Percentiles rank a stretch among this genome's conserved stretches.
phyloP scores from a whole-genome alignment of 768 basidiomycete species.

The Arthromyces matolae region DNA sequence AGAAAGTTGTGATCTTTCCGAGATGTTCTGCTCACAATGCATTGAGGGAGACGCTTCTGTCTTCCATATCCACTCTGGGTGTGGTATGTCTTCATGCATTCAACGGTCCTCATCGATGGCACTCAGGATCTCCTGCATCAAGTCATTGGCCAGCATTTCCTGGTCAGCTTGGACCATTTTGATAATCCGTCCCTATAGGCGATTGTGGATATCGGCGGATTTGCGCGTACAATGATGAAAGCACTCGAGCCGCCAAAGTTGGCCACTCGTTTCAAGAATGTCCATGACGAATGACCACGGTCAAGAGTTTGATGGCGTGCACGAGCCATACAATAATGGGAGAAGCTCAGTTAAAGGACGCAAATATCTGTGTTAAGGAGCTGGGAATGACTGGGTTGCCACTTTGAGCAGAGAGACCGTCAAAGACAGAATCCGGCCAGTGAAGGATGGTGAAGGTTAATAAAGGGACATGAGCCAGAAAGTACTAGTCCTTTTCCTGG shows the following conservation, averaged over 20 bases:
- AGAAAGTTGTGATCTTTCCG: too few relatives aligned
- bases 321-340: background rate
- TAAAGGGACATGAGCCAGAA: background rate
- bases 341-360: background rate
- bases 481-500: background rate
- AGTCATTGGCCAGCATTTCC: background rate
- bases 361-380: background rate
- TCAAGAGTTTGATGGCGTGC: background rate
- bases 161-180: background rate
- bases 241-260: background rate
- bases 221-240: background rate
- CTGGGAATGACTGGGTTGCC: background rate
- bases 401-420: background rate
- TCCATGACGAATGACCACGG: background rate
- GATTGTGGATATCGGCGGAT: background rate
- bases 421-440: background rate
- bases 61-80: too few relatives aligned
- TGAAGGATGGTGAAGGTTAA: slow-evolving; percentile 3
- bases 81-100: too few relatives aligned
- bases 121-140: too few relatives aligned
- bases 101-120: too few relatives aligned
- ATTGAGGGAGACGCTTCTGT: too few relatives aligned
- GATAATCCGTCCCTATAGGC: background rate
- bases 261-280: background rate
- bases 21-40: too few relatives aligned